Base-by-base conservation (phyloP, 176 grass and related monocot genomes). In the Aegilops tauschii region DNA sequence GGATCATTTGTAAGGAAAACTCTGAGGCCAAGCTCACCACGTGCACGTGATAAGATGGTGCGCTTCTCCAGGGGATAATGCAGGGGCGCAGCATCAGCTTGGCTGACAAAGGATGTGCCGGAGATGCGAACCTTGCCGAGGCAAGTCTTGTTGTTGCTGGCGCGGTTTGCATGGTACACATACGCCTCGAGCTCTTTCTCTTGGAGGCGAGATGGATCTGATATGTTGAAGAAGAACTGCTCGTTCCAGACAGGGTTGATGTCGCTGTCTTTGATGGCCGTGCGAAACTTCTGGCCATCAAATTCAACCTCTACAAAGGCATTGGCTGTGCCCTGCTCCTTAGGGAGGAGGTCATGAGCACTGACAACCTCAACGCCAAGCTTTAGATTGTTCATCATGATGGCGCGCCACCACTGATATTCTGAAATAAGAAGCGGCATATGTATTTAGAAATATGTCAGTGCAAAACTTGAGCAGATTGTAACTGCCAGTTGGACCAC, bases 1-100 rank as follows among this genome's bases (percentile, higher is more conserved):
- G 92, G 88, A 87, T 98, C 92, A 72, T 95, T 59, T 29, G 96
- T 98, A 63, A 95, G 92, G 88, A 98, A 98, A 47, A 98, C 93
- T 61, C 88, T 95, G 76, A 98, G 90, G 20, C 88, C 88, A 37
- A 98, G 91, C 85, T 98, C 92, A 65, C 96, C 96, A 9, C 84
- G 91, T 7, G 90, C 88, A n/a, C 93, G 88, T 0, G 96, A 95
- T 23, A 95, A 85, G 16, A 98, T 84, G 0, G 64, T 78, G 6
- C 88, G 90, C 84, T 91, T 98, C 84, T 95, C 96, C 86, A 98
- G 50, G 10, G 96, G 96, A 73, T 95, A 98, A 31, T 86, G 86
- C 68, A 94, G 75, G 70, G 87, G 59, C 3, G 79, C 5, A 1
- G 92, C 90, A 79, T 98, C 93, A 27, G 88, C 6, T 14, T 85